A percentile compares a stretch with the other conserved stretches of the same genome.
Evolutionary conservation across 108 stramenopile genomes (phyloP).

Genomic region (Skeletonema menzelii): DNA sequence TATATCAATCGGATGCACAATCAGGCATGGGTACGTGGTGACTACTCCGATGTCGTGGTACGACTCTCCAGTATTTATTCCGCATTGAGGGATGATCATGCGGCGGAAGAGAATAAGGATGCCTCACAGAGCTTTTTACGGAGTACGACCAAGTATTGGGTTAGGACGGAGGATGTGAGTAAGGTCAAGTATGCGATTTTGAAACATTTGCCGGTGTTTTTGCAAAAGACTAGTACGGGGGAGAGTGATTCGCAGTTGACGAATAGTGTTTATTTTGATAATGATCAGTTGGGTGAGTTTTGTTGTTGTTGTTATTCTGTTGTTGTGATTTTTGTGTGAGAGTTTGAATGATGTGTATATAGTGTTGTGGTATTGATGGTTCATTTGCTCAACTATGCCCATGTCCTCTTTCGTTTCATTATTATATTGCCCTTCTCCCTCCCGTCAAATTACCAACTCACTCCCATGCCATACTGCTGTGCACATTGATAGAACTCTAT

Average conservation of each 20-base stretch:
- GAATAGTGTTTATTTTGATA: slow-evolving; percentile 92
- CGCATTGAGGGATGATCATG: slow-evolving; percentile 75
- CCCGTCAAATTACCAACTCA: background rate
- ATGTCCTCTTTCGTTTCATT: background rate
- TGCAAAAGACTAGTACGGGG: slow-evolving; percentile 89
- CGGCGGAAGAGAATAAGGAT: slow-evolving; percentile 74
- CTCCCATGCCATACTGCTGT: too few relatives aligned
- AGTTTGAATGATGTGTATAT: too few relatives aligned
- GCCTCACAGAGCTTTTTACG: slow-evolving; percentile 86
- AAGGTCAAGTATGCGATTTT: slow-evolving; percentile 92
- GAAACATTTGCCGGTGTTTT: slow-evolving; percentile 94
- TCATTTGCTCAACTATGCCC: too few relatives aligned
- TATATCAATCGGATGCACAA: slow-evolving; percentile 93
- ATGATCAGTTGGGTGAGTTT: slow-evolving; percentile 78
- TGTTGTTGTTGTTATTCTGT: background rate
- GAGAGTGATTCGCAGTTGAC: slow-evolving; percentile 95
- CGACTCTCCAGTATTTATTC: slow-evolving; percentile 81
- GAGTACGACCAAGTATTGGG: slow-evolving; percentile 97
- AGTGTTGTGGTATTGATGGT: too few relatives aligned
- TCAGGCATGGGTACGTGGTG: slow-evolving; percentile 96
- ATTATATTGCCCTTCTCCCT: background rate
- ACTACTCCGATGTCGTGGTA: slow-evolving; percentile 94
- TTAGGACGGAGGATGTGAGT: slow-evolving; percentile 93
- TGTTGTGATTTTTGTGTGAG: background rate
- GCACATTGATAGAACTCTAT: slow-evolving; percentile 90